Evolutionary conservation across 192 early-diverging fungal species (phyloP).

Genomic region (Rhizophagus prolifer): DNA sequence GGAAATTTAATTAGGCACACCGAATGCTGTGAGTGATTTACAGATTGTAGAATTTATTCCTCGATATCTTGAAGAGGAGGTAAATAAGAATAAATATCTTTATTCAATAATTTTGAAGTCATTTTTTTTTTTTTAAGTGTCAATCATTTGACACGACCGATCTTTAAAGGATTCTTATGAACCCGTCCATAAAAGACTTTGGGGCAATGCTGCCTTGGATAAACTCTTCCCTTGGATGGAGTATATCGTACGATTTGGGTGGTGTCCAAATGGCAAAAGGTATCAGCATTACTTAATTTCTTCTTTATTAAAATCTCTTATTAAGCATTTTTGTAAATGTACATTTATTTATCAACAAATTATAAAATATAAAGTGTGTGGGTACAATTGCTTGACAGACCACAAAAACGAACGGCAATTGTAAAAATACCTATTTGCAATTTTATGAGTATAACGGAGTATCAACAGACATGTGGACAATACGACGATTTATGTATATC

Average conservation of each 20-base stretch:
- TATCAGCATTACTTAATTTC: slow-evolving; percentile 1
- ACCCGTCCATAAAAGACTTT: slow-evolving; percentile 48
- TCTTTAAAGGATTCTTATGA: slow-evolving; percentile 33
- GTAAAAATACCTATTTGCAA: slow-evolving; percentile 47
- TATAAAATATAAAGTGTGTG: slow-evolving; percentile 44
- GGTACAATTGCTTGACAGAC: slow-evolving; percentile 57
- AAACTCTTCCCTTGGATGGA: slow-evolving; percentile 65
- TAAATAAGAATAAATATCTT: slow-evolving; percentile 6
- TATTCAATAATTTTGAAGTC: not conserved
- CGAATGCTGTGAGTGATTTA: slow-evolving; percentile 54
- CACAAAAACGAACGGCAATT: slow-evolving; percentile 53
- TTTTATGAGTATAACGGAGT: slow-evolving; percentile 52
- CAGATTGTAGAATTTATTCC: slow-evolving; percentile 57
- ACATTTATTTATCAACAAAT: too few relatives aligned
- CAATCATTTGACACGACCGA: slow-evolving; percentile 16
- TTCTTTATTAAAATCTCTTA: not conserved
- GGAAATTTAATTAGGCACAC: slow-evolving; percentile 38
- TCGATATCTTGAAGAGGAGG: slow-evolving; percentile 30
- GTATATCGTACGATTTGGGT: slow-evolving; percentile 65
- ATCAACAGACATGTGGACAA: slow-evolving; percentile 30
- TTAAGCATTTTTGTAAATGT: not conserved
- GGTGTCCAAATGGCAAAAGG: slow-evolving; percentile 58
- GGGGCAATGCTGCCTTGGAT: slow-evolving; percentile 40
- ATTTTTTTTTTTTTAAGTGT: not conserved
- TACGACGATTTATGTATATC: slow-evolving; percentile 28